Conservation (phyloP, 305 asterid species). For the Ruellia speciosa region DNA sequence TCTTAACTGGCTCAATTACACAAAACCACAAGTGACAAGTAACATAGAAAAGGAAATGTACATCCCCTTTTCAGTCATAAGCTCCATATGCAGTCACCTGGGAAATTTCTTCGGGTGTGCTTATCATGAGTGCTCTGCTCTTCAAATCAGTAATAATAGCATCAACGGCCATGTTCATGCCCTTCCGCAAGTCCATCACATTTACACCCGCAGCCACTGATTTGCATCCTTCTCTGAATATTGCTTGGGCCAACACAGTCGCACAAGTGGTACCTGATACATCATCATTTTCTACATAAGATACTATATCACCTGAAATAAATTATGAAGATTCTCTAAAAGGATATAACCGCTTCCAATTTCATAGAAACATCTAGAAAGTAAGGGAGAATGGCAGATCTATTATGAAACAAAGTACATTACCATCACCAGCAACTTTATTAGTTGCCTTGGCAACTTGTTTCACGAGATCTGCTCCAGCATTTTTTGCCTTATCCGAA, state of each 20-base stretch:
- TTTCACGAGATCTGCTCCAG: conserved; percentile 84
- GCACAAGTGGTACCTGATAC: conserved; percentile 89
- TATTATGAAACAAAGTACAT: conserved; percentile 20
- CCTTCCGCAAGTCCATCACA: conserved; percentile 86
- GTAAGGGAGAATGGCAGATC: conserved; percentile 4
- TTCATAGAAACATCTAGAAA: conserved; percentile 7
- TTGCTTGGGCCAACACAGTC: conserved; percentile 78
- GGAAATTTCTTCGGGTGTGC: conserved; percentile 86
- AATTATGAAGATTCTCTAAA: conserved; percentile 9
- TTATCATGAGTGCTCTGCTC: conserved; percentile 74
- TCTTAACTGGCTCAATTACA: neutral
- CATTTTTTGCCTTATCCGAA: conserved; percentile 55
- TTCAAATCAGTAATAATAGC: conserved; percentile 72
- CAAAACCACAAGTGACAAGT: conserved; percentile 5
- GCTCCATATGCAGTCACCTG: conserved; percentile 48
- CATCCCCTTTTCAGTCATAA: neutral
- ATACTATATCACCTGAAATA: conserved; percentile 11
- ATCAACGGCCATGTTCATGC: conserved; percentile 72
- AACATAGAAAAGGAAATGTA: conserved; percentile 4
- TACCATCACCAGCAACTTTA: conserved; percentile 88
- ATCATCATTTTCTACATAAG: conserved; percentile 21
- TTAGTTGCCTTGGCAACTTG: conserved; percentile 85
- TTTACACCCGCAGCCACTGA: conserved; percentile 76
- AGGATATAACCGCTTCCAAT: neutral
- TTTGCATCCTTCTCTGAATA: conserved; percentile 83